Evolutionary conservation across 192 early-diverging fungal species (phyloP).

Genomic region (Pilaira anomala): DNA sequence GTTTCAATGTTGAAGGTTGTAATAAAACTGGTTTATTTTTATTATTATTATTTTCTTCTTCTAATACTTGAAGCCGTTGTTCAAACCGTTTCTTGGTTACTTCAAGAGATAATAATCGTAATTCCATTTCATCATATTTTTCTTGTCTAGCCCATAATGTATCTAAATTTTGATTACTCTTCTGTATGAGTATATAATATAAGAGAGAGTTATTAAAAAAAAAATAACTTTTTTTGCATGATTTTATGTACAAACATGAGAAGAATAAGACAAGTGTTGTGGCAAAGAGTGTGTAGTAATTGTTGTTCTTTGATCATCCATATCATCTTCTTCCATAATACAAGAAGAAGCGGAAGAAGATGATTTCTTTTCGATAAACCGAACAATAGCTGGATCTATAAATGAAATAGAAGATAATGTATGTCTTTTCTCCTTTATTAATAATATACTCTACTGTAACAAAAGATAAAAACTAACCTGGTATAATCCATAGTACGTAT

Average conservation of each 20-base stretch:
- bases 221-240: no score
- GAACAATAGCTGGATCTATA: constrained; percentile 13
- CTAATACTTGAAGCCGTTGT: constrained; percentile 8
- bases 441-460: no score
- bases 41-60: neutral
- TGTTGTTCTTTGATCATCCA: no score
- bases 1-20: neutral
- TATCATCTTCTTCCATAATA: no score
- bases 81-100: constrained; percentile 6
- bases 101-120: constrained; percentile 6
- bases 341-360: no score
- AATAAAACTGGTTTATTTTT: neutral
- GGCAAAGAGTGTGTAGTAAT: no score
- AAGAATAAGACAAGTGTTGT: no score
- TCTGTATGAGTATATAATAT: no score
- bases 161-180: no score
- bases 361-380: neutral
- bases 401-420: constrained; percentile 8
- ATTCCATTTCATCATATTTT: neutral
- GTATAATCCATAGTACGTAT: neutral
- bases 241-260: no score
- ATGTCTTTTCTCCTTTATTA: constrained; percentile 1
- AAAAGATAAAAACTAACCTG: no score
- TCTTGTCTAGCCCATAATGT: constrained; percentile 11
- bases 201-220: no score